Conservation (phyloP, 148 eudicot species). For the Chenopodium suecicum region DNA sequence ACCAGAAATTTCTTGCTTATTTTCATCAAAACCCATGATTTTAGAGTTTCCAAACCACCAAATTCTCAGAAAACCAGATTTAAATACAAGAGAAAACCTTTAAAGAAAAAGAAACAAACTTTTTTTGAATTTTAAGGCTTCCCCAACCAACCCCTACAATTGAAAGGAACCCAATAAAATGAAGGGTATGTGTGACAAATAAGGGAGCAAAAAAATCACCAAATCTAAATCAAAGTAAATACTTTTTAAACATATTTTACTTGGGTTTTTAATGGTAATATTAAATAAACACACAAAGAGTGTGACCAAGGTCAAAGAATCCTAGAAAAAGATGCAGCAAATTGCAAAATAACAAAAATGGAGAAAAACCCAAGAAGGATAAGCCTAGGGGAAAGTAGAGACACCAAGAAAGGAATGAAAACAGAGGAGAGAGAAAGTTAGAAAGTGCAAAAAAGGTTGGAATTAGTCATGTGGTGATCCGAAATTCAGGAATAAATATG, state of each 20-base stretch:
- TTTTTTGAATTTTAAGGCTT: slow-evolving; percentile 4
- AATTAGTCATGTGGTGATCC: slow-evolving; percentile 46
- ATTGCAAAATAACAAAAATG: slow-evolving; percentile 15
- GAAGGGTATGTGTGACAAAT: slow-evolving; percentile 7
- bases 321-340: slow-evolving; percentile 22
- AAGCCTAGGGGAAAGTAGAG: slow-evolving; percentile 24
- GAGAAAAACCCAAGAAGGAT: slow-evolving; percentile 24
- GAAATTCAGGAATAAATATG: slow-evolving; percentile 20
- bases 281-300: background rate
- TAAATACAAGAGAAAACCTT: background rate
- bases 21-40: slow-evolving; percentile 60
- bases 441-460: background rate
- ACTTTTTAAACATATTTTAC: background rate
- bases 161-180: background rate
- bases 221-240: background rate
- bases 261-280: no score
- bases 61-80: slow-evolving; percentile 26
- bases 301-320: slow-evolving; percentile 44
- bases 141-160: background rate
- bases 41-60: slow-evolving; percentile 32
- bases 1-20: slow-evolving; percentile 29
- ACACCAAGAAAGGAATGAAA: slow-evolving; percentile 16
- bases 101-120: background rate
- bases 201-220: background rate
- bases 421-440: slow-evolving; percentile 13